Evolutionary conservation across 331 rosid genomes (phyloP).

Genomic region (Acacia concinna): DNA sequence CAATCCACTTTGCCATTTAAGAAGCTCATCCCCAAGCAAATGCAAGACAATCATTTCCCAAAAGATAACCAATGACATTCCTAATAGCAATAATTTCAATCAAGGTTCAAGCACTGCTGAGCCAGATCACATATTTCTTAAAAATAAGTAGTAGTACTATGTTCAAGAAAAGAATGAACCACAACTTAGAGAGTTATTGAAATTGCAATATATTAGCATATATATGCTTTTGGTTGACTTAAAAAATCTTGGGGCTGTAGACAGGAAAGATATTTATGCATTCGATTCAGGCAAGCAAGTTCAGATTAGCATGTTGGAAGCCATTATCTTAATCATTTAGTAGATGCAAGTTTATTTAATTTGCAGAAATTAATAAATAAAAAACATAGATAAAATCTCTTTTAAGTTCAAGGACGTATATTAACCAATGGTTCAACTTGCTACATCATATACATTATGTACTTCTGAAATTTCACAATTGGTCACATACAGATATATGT

Average conservation of each 20-base stretch:
- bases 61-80: background rate
- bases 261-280: background rate
- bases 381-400: too few species aligned
- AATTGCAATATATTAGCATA: background rate
- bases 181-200: background rate
- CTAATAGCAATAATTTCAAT: background rate
- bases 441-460: background rate
- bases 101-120: background rate
- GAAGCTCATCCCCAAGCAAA: background rate
- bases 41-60: background rate
- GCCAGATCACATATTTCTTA: background rate
- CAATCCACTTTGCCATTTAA: background rate
- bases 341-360: background rate
- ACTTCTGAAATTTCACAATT: background rate
- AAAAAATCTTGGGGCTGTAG: background rate
- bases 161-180: background rate
- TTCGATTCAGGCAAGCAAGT: too few species aligned
- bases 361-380: too few species aligned
- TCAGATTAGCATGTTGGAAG: background rate
- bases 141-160: background rate
- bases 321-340: background rate
- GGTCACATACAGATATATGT: background rate
- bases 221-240: background rate
- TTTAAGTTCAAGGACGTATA: too few species aligned
- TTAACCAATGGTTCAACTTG: background rate